Evolutionary conservation across 345 rosid genomes (phyloP).

Genomic region (Theobroma cacao): DNA sequence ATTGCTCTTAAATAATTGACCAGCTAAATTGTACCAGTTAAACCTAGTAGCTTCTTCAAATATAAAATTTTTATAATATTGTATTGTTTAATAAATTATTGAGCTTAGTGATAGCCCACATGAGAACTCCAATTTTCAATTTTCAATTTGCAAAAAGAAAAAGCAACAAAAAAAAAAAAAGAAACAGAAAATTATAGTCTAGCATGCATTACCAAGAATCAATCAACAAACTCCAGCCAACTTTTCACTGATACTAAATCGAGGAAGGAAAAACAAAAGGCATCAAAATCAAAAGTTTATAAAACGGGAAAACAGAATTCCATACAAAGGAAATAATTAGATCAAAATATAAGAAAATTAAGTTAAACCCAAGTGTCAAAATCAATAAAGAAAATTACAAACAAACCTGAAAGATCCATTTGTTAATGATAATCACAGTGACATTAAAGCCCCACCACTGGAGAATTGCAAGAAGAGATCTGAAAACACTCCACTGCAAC

Average conservation of each 20-base stretch:
- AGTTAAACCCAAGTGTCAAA: neutral
- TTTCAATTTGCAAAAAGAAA: neutral
- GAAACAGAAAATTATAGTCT: neutral
- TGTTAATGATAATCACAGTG: conserved; percentile 95
- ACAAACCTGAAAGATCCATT: conserved; percentile 99
- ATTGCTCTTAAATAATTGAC: neutral
- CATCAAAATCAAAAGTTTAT: neutral
- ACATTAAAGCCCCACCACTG: conserved; percentile 99
- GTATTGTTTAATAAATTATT: neutral
- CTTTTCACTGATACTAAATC: neutral
- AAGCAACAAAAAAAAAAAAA: neutral
- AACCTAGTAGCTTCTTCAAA: neutral
- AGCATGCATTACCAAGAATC: neutral
- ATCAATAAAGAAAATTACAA: conserved; percentile 2
- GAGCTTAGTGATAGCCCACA: neutral
- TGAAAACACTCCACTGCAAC: conserved; percentile 63
- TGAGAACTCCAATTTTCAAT: neutral
- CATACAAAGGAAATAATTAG: neutral
- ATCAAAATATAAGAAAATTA: conserved; percentile 9
- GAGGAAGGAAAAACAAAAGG: neutral
- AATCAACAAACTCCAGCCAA: neutral
- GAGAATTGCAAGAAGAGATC: conserved; percentile 90
- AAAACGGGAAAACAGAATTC: neutral
- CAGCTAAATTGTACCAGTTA: neutral
- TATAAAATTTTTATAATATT: neutral